Evolutionary conservation across 2,329 filamentous ascomycete genomes (phyloP), one percentile per base, ranked within the genome.

Genomic region (Claviceps capensis): DNA sequence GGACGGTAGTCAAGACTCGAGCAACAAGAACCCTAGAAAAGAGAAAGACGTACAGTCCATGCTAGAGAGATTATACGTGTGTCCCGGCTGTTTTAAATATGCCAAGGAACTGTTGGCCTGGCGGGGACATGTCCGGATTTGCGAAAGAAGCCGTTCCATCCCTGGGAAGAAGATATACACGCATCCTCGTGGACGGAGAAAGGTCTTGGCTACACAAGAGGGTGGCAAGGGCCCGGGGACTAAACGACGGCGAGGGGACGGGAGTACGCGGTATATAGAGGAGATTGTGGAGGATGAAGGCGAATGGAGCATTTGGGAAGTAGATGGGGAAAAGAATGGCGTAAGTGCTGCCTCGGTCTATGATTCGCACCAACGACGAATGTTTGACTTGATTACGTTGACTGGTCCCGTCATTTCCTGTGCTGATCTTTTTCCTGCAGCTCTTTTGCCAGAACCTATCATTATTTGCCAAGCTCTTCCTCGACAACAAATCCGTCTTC

Each of bases 401-500:
- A 36, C 49, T 49, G 41, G 43, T 36, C 11, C 3, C 7, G 9
- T 22, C 5, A 49, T 46, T 16, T 8, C 14, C 3, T 34, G 30
- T 34, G 9, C 30, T 34, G 30, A 34, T 26, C 30, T 9, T 19
- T 5, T 49, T 47, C 5, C 6, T 9, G 26, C 55, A 83, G 77
- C 78, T 96, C 34, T 97, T 95, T 66, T 90, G 88, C 59, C 93
- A 97, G 69, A 95, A 96, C 61, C 78, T 98, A 13, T 96, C 88
- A 9, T 82, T 98, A 46, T 96, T 97, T 66, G 90, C 89, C 30
- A 98, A 97, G 69, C 81, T 98, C 45, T 98, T 97, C 67, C 85
- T 98, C 57, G 90, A 97, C 67, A 95, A 94, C 64, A 98, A 98
- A 65, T 95, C 88, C 7, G 90, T 98, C 59, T 97, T 96, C 70